These are phyloP conservation scores for Podaxis rugospora DNA, from an alignment of 768 basidiomycete species.

Conservation along the genomic window DNA sequence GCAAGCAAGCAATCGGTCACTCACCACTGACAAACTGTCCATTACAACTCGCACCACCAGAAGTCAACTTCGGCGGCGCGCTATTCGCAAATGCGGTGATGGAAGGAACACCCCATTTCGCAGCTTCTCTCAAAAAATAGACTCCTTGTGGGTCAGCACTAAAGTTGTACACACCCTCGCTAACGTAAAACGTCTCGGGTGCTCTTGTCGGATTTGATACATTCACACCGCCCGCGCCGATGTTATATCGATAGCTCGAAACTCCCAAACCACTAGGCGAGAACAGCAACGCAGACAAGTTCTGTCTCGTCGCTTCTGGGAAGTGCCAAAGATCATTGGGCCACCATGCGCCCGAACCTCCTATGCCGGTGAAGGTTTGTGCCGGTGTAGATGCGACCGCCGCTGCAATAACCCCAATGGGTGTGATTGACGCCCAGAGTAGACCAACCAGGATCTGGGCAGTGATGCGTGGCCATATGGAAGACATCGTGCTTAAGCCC, in stretches of 20 bases:
- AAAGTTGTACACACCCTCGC: conserved; percentile 35
- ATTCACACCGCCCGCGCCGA: conserved; percentile 38
- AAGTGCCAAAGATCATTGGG: conserved; percentile 37
- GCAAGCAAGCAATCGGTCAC: not conserved
- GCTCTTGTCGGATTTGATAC: conserved; percentile 35
- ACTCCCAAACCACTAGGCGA: conserved; percentile 32
- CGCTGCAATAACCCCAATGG: conserved; percentile 12
- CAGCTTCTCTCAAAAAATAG: conserved; percentile 37
- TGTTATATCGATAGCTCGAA: conserved; percentile 38
- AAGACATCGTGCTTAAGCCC: not conserved
- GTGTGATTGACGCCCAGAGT: not conserved
- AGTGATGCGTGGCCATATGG: not conserved
- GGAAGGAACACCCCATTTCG: conserved; percentile 28
- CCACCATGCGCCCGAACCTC: conserved; percentile 46
- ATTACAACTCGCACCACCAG: conserved; percentile 30
- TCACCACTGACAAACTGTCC: conserved; percentile 28
- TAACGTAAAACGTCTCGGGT: conserved; percentile 32
- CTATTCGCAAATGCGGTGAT: conserved; percentile 41
- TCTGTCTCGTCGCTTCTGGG: conserved; percentile 34
- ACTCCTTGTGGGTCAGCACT: conserved; percentile 33
- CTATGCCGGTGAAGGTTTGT: conserved; percentile 35
- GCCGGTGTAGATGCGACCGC: conserved; percentile 25
- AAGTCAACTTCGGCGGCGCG: conserved; percentile 32
- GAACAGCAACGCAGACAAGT: conserved; percentile 37
- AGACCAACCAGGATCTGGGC: not conserved